phyloP scores from a whole-genome alignment of 331 rosid genomes.

The Acacia pycnantha region DNA sequence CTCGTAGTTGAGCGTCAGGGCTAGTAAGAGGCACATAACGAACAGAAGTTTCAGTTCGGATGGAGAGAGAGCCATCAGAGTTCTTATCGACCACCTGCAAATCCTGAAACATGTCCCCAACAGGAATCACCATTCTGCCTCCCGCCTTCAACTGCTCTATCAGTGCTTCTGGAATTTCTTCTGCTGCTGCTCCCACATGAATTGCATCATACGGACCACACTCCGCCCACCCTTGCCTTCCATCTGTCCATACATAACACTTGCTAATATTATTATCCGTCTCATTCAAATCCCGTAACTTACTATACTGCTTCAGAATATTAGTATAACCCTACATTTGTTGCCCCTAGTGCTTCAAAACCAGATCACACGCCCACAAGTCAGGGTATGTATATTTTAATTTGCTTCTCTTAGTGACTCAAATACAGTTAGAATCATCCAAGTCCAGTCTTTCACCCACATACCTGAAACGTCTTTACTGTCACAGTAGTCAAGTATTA shows the following conservation, averaged over 20 bases:
- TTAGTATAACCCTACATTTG: not conserved
- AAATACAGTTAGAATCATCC: not conserved
- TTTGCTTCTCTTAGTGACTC: not conserved
- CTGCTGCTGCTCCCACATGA: constrained; percentile 96
- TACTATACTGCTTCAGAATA: not conserved
- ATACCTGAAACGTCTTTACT: not conserved
- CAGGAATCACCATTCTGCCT: constrained; percentile 97
- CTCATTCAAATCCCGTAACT: not conserved
- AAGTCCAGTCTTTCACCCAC: constrained; percentile 2
- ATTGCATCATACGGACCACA: constrained; percentile 84
- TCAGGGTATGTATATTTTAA: not conserved
- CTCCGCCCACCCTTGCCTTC: constrained; percentile 88
- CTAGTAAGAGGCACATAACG: constrained; percentile 94
- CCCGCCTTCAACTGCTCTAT: constrained; percentile 92
- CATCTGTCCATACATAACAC: constrained; percentile 59
- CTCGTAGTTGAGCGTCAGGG: constrained; percentile 76
- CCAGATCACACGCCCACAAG: no score
- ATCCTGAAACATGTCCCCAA: constrained; percentile 84
- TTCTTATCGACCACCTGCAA: constrained; percentile 85
- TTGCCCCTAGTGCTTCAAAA: not conserved
- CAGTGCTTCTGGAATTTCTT: constrained; percentile 81
- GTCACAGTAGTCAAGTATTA: not conserved
- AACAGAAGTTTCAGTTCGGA: constrained; percentile 72
- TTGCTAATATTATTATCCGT: not conserved
- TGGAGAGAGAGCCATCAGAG: constrained; percentile 65